Evolutionary conservation across 768 basidiomycete genomes (phyloP).

Genomic region (Russula ochroleuca): DNA sequence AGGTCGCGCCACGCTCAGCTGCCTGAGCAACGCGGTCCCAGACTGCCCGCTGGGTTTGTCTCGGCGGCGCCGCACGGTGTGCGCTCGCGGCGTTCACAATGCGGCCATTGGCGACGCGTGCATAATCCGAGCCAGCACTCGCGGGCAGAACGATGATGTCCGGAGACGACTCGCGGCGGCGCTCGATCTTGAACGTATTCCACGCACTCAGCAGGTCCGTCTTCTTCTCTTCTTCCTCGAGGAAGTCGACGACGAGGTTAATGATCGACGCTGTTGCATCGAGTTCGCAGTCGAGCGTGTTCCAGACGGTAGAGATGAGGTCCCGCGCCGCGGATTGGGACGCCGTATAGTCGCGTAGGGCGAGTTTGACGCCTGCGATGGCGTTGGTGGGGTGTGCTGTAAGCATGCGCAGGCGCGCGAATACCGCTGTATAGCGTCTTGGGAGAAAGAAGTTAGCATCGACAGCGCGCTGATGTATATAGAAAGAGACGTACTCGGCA

Average conservation of each 20-base stretch:
- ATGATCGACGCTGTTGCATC: constrained; percentile 75
- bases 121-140: constrained; percentile 59
- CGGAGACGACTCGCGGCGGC: constrained; percentile 75
- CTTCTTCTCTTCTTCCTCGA: constrained; percentile 85
- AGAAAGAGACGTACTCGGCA: constrained; percentile 46
- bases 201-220: constrained; percentile 68
- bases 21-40: constrained; percentile 88
- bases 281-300: constrained; percentile 58
- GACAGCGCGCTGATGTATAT: neutral
- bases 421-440: constrained; percentile 65
- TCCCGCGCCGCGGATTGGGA: constrained; percentile 80
- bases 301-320: constrained; percentile 86
- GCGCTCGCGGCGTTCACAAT: constrained; percentile 81
- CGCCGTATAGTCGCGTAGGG: constrained; percentile 70
- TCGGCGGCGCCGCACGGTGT: constrained; percentile 45
- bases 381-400: constrained; percentile 56
- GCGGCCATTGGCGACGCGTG: constrained; percentile 75
- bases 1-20: constrained; percentile 45
- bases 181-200: constrained; percentile 84
- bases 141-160: constrained; percentile 54
- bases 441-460: constrained; percentile 2
- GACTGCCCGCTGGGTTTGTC: constrained; percentile 59
- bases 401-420: constrained; percentile 56
- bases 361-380: constrained; percentile 60
- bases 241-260: constrained; percentile 65